Conservation (phyloP, 2,329 filamentous ascomycete species). For the Byssoonygena ceratinophila region DNA sequence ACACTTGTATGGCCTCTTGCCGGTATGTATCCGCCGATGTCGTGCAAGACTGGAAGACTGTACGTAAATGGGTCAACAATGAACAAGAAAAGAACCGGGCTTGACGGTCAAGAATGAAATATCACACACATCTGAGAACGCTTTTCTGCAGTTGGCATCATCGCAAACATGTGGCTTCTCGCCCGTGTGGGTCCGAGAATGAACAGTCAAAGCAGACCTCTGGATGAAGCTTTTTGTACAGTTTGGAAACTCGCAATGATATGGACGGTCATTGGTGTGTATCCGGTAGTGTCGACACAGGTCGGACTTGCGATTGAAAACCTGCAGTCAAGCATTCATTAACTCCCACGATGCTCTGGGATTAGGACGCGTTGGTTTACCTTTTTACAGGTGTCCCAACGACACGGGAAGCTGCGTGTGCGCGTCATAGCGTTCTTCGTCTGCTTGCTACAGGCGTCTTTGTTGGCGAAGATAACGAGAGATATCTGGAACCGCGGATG, state of each 20-base stretch:
- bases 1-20: constrained; percentile 19
- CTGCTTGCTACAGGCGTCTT: background rate
- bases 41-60: constrained; percentile 21
- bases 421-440: constrained; percentile 26
- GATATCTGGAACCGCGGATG: background rate
- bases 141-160: constrained; percentile 34
- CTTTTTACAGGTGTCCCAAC: constrained; percentile 37
- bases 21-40: constrained; percentile 20
- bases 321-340: constrained; percentile 23
- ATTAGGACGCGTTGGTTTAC: constrained; percentile 21
- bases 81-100: background rate
- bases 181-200: constrained; percentile 37
- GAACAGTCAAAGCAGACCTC: constrained; percentile 39
- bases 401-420: constrained; percentile 36
- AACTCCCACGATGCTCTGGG: background rate
- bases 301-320: constrained; percentile 42
- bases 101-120: constrained; percentile 8
- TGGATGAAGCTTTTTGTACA: constrained; percentile 42
- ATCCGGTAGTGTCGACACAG: constrained; percentile 39
- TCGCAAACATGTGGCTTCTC: constrained; percentile 38
- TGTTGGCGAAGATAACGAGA: background rate
- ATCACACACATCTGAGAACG: constrained; percentile 35
- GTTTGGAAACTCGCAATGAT: constrained; percentile 35
- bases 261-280: constrained; percentile 41
- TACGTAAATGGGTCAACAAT: constrained; percentile 10